A percentile compares a stretch with the other conserved stretches of the same genome.
phyloP scores from a whole-genome alignment of 352 stramenopile species.

The Saprolegnia diclina region DNA sequence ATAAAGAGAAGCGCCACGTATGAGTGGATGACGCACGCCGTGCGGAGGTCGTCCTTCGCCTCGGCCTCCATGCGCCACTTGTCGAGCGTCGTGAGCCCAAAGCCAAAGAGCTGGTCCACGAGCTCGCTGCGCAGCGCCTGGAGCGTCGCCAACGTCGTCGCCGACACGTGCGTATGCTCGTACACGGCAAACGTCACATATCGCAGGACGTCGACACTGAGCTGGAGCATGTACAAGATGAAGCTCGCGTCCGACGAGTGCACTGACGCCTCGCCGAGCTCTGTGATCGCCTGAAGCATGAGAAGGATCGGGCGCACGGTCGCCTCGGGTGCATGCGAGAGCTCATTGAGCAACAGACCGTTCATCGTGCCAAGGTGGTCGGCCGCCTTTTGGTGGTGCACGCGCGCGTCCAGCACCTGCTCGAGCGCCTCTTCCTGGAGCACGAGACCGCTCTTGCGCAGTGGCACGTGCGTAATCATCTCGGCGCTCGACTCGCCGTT shows the following conservation, averaged over 20 bases:
- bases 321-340: conserved; percentile 92
- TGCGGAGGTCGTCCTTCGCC: conserved; percentile 64
- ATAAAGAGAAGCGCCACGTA: conserved; percentile 69
- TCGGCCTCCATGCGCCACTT: conserved; percentile 78
- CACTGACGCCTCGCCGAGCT: conserved; percentile 74
- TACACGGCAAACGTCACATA: conserved; percentile 69
- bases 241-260: conserved; percentile 78
- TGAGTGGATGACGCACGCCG: conserved; percentile 78
- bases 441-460: conserved; percentile 76
- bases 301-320: conserved; percentile 64
- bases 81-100: conserved; percentile 58
- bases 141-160: neutral
- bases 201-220: conserved; percentile 67
- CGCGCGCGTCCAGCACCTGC: conserved; percentile 58
- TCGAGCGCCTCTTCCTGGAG: conserved; percentile 77
- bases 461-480: conserved; percentile 65
- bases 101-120: conserved; percentile 58
- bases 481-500: conserved; percentile 56
- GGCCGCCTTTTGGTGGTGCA: conserved; percentile 75
- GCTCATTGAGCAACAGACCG: conserved; percentile 97
- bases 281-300: conserved; percentile 75
- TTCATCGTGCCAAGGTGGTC: conserved; percentile 93
- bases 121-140: conserved; percentile 45
- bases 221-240: conserved; percentile 85
- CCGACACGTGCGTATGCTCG: conserved; percentile 36